These are phyloP conservation scores for Pseudocercospora cruenta DNA, from an alignment of 2,329 filamentous ascomycete species.

Conservation along the genomic window DNA sequence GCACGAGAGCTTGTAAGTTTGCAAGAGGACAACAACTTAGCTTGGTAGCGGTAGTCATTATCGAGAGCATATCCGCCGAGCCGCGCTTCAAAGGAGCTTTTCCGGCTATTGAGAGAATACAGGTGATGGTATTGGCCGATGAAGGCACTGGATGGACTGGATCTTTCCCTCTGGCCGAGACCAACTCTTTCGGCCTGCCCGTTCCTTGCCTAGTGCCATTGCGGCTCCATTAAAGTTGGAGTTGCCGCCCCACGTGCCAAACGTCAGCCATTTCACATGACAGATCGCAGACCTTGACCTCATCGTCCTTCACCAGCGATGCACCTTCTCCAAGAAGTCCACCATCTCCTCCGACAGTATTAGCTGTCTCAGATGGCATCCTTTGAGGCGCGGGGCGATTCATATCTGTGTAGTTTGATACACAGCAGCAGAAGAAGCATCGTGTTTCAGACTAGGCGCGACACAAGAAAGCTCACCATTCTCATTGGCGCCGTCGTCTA, in stretches of 20 bases:
- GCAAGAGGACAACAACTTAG: background rate
- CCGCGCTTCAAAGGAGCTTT: background rate
- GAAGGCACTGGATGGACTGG: background rate
- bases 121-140: background rate
- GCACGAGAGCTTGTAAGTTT: background rate
- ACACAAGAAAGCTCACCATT: background rate
- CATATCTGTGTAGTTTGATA: background rate
- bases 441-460: background rate
- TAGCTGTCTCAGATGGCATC: background rate
- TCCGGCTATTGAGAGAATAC: conserved; percentile 3
- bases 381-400: background rate
- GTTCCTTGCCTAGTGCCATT: too few relatives aligned
- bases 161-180: background rate
- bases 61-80: conserved; percentile 2
- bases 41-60: background rate
- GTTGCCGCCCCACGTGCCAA: background rate
- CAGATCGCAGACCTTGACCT: background rate
- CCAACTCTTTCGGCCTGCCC: background rate
- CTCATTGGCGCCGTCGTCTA: background rate
- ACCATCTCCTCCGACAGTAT: background rate
- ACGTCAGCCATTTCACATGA: background rate
- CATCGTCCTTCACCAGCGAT: background rate
- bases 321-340: background rate
- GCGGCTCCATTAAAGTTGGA: background rate
- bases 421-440: background rate